Base-by-base conservation (phyloP, 2,329 filamentous ascomycete genomes). In the Hymenoscyphus repandus region DNA sequence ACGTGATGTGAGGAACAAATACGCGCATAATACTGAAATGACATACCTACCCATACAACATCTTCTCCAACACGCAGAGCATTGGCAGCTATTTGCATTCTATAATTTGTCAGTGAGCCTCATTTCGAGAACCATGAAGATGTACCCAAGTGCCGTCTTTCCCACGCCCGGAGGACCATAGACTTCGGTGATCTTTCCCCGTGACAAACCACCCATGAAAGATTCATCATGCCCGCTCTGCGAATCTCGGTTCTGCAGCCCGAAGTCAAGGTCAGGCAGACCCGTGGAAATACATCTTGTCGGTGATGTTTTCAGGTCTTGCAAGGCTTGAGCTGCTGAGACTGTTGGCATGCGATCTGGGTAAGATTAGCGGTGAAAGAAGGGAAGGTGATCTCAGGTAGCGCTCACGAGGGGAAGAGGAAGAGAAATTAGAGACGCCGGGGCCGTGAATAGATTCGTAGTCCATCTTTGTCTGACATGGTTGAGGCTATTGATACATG, bases 91-190 rank as follows among this genome's bases (percentile, higher is more conserved):
- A 88, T 71, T 64, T 90, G 88, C 60, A 92, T 77, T 33, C 88
- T 92, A 45, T 17, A n/a, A 49, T 45, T 49, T 27, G 22, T 52
- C 47, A 66, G 54, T 51, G 41, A 37, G 15, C 2, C 22, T 44
- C 27, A 31, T 43, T 22, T 41, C 33, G 10, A 31, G 6, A 30
- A 20, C 31, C 20, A 42, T 13, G 36, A 45, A 30, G 30, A 56
- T 53, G 50, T 37, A 57, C 57, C 85, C 87, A 60, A 96, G 73
- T 11, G 85, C 77, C 3, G 90, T 95, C 74, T 95, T 96, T 30
- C 91, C 92, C 22, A 80, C 80, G 1, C 90, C 91, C 7, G 89
- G 86, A 10, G 91, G 90, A 0, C 92, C 92, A 79, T 88, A 95
- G 45, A 96, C 72, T 68, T 97, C 92, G 3, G 87, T 88, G 38